Base-by-base conservation (phyloP, 2,329 filamentous ascomycete genomes). In the Aulographum hederae region DNA sequence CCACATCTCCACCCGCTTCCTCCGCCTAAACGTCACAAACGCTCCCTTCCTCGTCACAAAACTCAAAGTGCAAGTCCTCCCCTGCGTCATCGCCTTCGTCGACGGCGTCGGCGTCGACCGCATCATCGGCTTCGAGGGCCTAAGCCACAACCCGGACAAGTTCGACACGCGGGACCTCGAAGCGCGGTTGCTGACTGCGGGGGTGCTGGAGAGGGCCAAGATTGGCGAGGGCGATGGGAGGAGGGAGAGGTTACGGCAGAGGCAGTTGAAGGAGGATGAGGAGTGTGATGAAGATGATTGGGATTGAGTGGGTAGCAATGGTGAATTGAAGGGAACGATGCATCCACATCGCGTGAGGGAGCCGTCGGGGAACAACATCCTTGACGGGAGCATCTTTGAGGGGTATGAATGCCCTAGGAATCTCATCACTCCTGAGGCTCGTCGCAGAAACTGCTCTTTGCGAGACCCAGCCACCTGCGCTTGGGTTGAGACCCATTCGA, bases 1-100 rank as follows among this genome's bases (percentile, higher is more conserved):
- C 36, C 67, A 72, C 43, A 67, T 67, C 38, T 67, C 71, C 41
- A 69, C 67, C 3, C 52, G 67, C 13, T 65, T 72, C 33, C 47
- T 70, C 13, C 61, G 57, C 37, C 69, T 71, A 43, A 65, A 67
- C 38, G 67, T 71, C 20, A 65, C 69, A 34, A 69, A 71, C 36
- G 65, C 64, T 4, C 65, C 67, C 2, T 72, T 70, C 37, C 47
- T 72, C 32, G 65, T 70, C 17, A 62, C 63, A 3, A 69, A 65
- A 41, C 47, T 72, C 18, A 65, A 64, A 23, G 53, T 72, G 13
- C 59, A 69, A 41, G 65, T 71, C 3, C 47, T 72, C 26, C 67
- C 67, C 4, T 72, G 67, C 41, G 63, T 72, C 13, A 57, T 71
- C 31, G 58, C 61, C 3, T 72, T 70, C 42, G 53, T 66, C 15